Evolutionary conservation across 192 early-diverging fungal genomes (phyloP), one percentile per base, ranked within the genome.

Genomic region (Helicostylum pulchrum): DNA sequence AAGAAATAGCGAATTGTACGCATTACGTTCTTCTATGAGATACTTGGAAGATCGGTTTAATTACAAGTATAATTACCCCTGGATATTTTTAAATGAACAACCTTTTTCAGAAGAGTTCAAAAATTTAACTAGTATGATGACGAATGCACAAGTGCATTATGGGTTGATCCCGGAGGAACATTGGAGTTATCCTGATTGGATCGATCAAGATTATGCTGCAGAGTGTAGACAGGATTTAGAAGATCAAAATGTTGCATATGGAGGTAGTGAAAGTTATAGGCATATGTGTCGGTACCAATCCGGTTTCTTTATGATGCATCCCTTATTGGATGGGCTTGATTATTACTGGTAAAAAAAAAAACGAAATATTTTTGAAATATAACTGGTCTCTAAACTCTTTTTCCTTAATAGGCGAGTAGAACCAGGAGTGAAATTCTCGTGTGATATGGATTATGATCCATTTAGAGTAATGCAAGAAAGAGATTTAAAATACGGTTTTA

Each of bases 381-480:
- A 10, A 43, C 6, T 26, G 4, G 5, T 9, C 32, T 31, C 11
- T 14, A 8, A 44, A n/a, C 11, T 47, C 45, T 30, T 46, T 11
- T 51, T 12, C 64, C 64, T 14, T 43, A 17, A 11, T 59, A 73
- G 71, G 71, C 81, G 93, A 12, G 84, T 95, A 48, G 92, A 95
- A 66, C 93, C 93, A 7, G 86, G 82, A 61, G 94, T 93, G 42
- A 74, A 89, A 59, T 95, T 88, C 71, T 83, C 72, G 45, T 95
- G 94, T 68, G 87, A 93, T 66, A 83, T 95, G n/a, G 75, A 85
- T 51, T 87, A 91, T 69, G 94, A 95, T 70, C 93, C 93, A 31
- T 95, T 95, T 73, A 51, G 82, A 52, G 87, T 74, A 51, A 92
- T 95, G 90, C 79, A 88, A 30, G 78, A 86, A 46, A 78, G 86